Evolutionary conservation across 805 yeast species (phyloP), one percentile per base, ranked within the genome.

Genomic region (Monosporozyma aquatica): DNA sequence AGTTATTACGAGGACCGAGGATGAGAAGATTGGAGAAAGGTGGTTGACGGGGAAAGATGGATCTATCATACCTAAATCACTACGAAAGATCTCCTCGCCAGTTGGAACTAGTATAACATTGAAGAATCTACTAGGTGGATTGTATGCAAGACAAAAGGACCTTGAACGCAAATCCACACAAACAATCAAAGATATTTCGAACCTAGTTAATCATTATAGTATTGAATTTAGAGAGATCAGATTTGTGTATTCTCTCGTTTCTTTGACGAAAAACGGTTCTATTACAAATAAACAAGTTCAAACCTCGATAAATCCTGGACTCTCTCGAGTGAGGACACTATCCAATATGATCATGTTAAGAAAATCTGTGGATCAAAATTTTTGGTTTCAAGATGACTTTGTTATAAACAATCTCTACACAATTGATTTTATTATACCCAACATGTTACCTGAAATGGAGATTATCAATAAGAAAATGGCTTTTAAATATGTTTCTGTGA

Each of bases 31-130:
- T 21, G 69, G 62, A 1, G 64, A 64, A 37, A 49, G 47, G 22
- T 70, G 75, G 75, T 40, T 39, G 8, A 65, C 68, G 2, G 48
- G 53, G 38, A 41, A 32, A 2, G 37, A 47, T 5, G 72, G 74
- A 1, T 4, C 52, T 0, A 42, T 58, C 6, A 44, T 46, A 28
- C 27, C 38, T 2, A 44, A 53, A 1, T 42, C 43, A 4, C 25
- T 56, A 1, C 46, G 42, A 9, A 53, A 52, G 14, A 50, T 55
- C 1, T 53, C 69, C 2, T 51, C 58, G 15, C 48, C 61, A 1
- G 33, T 37, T 2, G 76, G 76, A 0, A 70, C 75, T 0, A 47
- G 61, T 0, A 49, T 71, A 0, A 52, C 46, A 4, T 43, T 69
- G 1, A 49, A 44, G 29, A 65, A 62, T 0, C 38, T 71, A 5